phyloP scores from a whole-genome alignment of 176 grass and related monocot genomes.

The Paspalum vaginatum region DNA sequence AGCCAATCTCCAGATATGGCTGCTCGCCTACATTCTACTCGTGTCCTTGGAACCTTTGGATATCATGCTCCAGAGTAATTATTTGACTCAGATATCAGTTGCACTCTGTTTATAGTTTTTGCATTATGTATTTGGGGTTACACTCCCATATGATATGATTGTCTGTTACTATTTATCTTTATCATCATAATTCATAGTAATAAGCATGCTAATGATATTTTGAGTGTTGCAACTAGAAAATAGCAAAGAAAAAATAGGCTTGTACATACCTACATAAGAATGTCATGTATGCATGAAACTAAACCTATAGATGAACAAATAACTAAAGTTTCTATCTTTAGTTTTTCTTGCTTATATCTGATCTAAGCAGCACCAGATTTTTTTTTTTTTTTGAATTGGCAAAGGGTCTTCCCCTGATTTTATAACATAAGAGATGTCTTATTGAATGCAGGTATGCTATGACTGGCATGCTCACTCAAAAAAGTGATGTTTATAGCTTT shows the following conservation, averaged over 20 bases:
- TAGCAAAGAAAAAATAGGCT: background rate
- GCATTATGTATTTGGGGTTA: background rate
- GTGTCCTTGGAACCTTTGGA: constrained; percentile 73
- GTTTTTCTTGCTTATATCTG: background rate
- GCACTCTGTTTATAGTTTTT: constrained; percentile 20
- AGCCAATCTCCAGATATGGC: constrained; percentile 81
- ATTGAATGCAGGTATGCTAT: constrained; percentile 70
- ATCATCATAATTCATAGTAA: background rate
- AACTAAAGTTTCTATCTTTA: background rate
- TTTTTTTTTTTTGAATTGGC: background rate
- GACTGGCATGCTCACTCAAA: constrained; percentile 75
- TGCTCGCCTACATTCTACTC: constrained; percentile 74
- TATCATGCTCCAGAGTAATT: constrained; percentile 91
- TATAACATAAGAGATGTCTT: constrained; percentile 15
- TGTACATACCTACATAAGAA: background rate
- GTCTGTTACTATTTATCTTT: background rate
- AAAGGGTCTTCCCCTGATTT: background rate
- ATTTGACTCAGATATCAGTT: constrained; percentile 18
- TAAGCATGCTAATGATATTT: background rate
- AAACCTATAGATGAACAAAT: background rate
- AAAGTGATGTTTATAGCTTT: constrained; percentile 86
- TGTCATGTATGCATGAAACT: background rate
- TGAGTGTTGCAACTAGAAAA: constrained; percentile 14
- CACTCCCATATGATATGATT: constrained; percentile 1
- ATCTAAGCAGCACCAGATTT: background rate